A percentile compares a stretch with the other conserved stretches of the same genome.
Evolutionary conservation across 2,329 filamentous ascomycete genomes (phyloP).

Genomic region (Fusarium continuum): DNA sequence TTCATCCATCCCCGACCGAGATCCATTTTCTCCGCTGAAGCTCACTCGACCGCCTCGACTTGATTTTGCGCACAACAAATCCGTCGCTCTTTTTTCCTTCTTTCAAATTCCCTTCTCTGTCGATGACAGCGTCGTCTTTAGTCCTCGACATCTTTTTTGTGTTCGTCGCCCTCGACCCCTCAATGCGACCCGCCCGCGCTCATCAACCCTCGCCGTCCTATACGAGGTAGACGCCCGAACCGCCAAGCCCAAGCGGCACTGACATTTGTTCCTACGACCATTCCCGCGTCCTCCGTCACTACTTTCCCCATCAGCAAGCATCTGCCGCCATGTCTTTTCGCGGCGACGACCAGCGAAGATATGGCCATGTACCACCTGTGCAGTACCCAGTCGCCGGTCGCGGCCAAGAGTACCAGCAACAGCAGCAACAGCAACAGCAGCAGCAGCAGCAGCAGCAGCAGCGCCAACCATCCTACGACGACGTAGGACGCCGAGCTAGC

Average conservation of each 20-base stretch:
- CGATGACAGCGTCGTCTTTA: constrained; percentile 13
- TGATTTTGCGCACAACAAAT: constrained; percentile 23
- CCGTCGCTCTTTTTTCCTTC: constrained; percentile 23
- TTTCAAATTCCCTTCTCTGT: background rate
- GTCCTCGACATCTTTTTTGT: background rate
- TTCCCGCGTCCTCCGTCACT: constrained; percentile 14
- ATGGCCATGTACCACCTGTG: constrained; percentile 72
- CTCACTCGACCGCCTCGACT: constrained; percentile 31
- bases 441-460: constrained; percentile 47
- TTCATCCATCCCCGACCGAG: constrained; percentile 14
- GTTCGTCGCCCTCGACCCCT: constrained; percentile 28
- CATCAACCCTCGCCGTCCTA: constrained; percentile 37
- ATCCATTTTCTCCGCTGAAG: constrained; percentile 39
- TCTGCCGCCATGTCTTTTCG: constrained; percentile 66
- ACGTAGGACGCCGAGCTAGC: constrained; percentile 66
- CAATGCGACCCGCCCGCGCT: constrained; percentile 40
- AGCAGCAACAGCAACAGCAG: constrained; percentile 48
- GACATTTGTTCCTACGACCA: constrained; percentile 24
- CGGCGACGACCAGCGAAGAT: constrained; percentile 69
- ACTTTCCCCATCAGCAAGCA: constrained; percentile 5
- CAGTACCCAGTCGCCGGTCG: constrained; percentile 65
- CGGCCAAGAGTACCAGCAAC: constrained; percentile 46
- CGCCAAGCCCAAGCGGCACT: constrained; percentile 39
- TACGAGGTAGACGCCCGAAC: constrained; percentile 41
- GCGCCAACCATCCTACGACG: constrained; percentile 48